Conservation (phyloP, 2,329 filamentous ascomycete genomes). For the Pseudonectria buxi region DNA sequence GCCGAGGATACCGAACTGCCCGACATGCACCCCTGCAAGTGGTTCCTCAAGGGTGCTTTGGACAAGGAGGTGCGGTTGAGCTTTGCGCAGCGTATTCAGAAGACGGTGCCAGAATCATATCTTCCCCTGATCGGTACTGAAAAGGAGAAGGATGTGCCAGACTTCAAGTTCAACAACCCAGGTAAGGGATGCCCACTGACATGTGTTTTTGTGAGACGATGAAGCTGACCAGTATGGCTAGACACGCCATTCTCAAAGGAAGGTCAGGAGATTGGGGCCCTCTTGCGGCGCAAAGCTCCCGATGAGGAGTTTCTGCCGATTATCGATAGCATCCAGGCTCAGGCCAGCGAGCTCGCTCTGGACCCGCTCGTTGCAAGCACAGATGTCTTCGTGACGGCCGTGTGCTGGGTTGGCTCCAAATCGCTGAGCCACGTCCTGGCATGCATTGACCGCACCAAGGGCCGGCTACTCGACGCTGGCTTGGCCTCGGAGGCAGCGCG, state of each 20-base stretch:
- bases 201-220: neutral
- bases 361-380: slow-evolving; percentile 82
- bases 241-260: slow-evolving; percentile 76
- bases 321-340: slow-evolving; percentile 73
- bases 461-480: slow-evolving; percentile 74
- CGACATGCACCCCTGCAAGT: slow-evolving; percentile 77
- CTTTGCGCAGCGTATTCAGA: slow-evolving; percentile 93
- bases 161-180: slow-evolving; percentile 81
- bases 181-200: slow-evolving; percentile 41
- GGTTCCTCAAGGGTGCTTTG: slow-evolving; percentile 82
- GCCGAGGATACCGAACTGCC: slow-evolving; percentile 75
- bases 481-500: slow-evolving; percentile 68
- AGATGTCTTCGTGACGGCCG: slow-evolving; percentile 87
- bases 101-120: slow-evolving; percentile 81
- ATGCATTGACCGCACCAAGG: slow-evolving; percentile 91
- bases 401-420: slow-evolving; percentile 91
- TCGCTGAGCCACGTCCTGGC: slow-evolving; percentile 93
- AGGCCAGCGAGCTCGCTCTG: slow-evolving; percentile 62
- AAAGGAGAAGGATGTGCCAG: slow-evolving; percentile 92
- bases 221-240: slow-evolving; percentile 27
- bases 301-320: slow-evolving; percentile 82
- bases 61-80: slow-evolving; percentile 97
- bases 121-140: slow-evolving; percentile 72
- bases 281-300: slow-evolving; percentile 76
- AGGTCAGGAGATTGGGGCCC: slow-evolving; percentile 71